Evolutionary conservation across 345 rosid genomes (phyloP).

Genomic region (Cardamine resedifolia): DNA sequence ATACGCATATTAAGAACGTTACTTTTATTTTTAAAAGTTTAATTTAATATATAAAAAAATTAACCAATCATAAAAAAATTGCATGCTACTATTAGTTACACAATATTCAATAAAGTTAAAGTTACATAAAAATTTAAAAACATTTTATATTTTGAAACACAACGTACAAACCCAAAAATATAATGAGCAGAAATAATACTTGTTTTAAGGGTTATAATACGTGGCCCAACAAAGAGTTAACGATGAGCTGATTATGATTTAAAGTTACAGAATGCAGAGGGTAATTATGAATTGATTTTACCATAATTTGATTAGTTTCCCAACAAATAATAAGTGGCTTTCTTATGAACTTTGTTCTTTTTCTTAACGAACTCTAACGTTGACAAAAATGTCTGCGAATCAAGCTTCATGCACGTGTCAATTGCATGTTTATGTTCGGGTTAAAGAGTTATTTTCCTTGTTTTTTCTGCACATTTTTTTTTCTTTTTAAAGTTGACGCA

Average conservation of each 20-base stretch:
- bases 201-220: constrained; percentile 3
- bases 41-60: too few species aligned
- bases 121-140: too few species aligned
- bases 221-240: constrained; percentile 19
- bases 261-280: constrained; percentile 15
- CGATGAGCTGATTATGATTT: constrained; percentile 14
- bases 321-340: constrained; percentile 10
- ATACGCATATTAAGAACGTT: too few species aligned
- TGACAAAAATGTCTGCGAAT: constrained; percentile 14
- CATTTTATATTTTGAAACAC: too few species aligned
- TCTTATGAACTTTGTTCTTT: constrained; percentile 16
- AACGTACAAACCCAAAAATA: not conserved
- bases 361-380: constrained; percentile 7
- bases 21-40: too few species aligned
- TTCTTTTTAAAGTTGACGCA: constrained; percentile 26
- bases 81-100: too few species aligned
- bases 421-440: constrained; percentile 12
- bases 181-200: not conserved
- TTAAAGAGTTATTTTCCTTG: not conserved
- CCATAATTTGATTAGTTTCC: constrained; percentile 23
- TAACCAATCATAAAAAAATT: too few species aligned
- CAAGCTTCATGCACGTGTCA: constrained; percentile 38
- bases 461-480: constrained; percentile 11
- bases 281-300: constrained; percentile 14
- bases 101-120: too few species aligned